These are phyloP conservation scores for Cutaneotrichosporon cutaneum DNA, from an alignment of 1,284 basidiomycete species.

Conservation along the genomic window DNA sequence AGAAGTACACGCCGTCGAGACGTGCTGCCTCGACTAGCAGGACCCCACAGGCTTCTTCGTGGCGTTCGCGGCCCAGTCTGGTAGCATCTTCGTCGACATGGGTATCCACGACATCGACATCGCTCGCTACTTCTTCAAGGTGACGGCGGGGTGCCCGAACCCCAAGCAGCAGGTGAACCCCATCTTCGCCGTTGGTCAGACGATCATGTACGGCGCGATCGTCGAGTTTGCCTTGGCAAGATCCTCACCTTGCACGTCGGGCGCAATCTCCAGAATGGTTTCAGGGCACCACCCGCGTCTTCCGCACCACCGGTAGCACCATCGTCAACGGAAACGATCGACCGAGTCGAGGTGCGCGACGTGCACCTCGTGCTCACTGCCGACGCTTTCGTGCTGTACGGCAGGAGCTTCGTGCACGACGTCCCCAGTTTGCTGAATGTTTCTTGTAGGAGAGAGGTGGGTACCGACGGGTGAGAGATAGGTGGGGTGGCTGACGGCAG, in stretches of 20 bases:
- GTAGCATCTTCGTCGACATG: constrained; percentile 3
- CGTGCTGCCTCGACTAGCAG: background rate
- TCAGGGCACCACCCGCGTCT: background rate
- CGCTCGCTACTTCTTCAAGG: background rate
- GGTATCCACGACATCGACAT: constrained; percentile 6
- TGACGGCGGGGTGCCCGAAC: background rate
- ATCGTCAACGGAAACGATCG: constrained; percentile 1
- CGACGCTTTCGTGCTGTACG: constrained; percentile 6
- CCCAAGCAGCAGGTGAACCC: constrained; percentile 2
- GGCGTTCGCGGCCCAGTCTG: background rate
- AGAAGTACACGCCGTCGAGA: constrained; percentile 2
- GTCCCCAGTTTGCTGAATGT: background rate
- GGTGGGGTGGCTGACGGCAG: background rate
- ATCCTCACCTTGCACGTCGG: constrained; percentile 4
- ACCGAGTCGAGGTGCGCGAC: constrained; percentile 2
- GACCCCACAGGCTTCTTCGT: constrained; percentile 2
- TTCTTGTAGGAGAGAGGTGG: background rate
- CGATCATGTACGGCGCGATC: background rate
- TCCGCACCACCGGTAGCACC: background rate
- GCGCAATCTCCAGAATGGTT: constrained; percentile 2
- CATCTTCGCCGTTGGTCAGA: background rate
- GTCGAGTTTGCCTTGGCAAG: constrained; percentile 4
- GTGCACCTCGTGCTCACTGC: background rate
- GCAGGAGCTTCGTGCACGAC: background rate
- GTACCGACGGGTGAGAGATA: background rate